Percentiles rank a stretch among this genome's conserved stretches.
Conservation (phyloP, 345 rosid species). For the Euphorbia peplus region DNA sequence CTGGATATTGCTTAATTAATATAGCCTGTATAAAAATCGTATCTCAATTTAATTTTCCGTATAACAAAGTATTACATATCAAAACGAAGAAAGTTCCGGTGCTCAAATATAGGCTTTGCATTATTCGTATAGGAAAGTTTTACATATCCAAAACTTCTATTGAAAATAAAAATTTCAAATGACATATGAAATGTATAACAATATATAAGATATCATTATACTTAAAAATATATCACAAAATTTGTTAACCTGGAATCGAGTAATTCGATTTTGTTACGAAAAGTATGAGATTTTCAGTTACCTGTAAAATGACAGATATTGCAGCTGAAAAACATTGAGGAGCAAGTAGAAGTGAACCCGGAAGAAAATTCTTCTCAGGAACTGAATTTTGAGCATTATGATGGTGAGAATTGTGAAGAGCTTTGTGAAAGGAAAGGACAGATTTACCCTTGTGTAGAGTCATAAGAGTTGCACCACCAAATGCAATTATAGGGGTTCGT, state of each 20-base stretch:
- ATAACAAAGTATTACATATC: too few relatives aligned
- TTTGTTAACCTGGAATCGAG: background rate
- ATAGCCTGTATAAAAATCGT: background rate
- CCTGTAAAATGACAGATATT: background rate
- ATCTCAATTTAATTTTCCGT: too few relatives aligned
- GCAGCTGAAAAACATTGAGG: background rate
- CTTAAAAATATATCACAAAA: too few relatives aligned
- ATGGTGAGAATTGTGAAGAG: background rate
- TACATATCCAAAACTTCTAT: too few relatives aligned
- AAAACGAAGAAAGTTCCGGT: too few relatives aligned
- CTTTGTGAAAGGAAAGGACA: background rate
- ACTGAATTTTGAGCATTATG: background rate
- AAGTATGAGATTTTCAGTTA: background rate
- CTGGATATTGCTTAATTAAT: constrained; percentile 9
- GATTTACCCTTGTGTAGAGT: background rate
- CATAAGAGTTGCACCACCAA: background rate
- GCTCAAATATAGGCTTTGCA: too few relatives aligned
- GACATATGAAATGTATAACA: too few relatives aligned
- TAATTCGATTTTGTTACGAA: too few relatives aligned
- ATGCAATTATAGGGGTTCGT: constrained; percentile 2
- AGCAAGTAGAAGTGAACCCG: background rate
- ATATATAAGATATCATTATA: too few relatives aligned
- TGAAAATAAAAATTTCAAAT: too few relatives aligned
- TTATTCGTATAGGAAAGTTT: too few relatives aligned
- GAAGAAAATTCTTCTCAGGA: background rate